Evolutionary conservation across 2,329 filamentous ascomycete species (phyloP).

Genomic region (Ophiostoma novo-ulmi): DNA sequence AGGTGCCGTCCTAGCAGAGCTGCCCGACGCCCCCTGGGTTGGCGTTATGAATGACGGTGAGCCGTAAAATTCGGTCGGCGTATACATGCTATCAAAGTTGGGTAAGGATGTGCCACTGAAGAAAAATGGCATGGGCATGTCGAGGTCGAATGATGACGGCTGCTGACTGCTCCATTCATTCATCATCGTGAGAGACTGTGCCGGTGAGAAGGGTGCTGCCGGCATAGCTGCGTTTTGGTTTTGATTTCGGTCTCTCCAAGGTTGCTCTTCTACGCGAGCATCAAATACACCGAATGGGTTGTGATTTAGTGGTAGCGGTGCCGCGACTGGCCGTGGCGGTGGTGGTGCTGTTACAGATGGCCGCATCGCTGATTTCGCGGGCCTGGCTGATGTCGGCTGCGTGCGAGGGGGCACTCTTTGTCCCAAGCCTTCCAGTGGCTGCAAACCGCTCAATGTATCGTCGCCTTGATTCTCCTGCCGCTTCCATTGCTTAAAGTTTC

Average conservation of each 20-base stretch:
- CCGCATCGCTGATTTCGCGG: background rate
- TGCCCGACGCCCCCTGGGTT: background rate
- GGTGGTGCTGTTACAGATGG: background rate
- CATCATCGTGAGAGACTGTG: background rate
- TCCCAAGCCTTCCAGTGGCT: background rate
- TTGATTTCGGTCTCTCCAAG: background rate
- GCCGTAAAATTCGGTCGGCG: background rate
- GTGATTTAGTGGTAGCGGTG: background rate
- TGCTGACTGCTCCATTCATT: background rate
- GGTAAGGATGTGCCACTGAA: background rate
- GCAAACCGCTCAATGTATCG: background rate
- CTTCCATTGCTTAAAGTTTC: conserved; percentile 8
- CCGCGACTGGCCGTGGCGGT: background rate
- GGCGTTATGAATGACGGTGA: background rate
- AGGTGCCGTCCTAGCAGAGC: background rate
- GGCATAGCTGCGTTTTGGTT: background rate
- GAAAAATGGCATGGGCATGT: background rate
- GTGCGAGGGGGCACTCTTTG: background rate
- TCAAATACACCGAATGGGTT: background rate
- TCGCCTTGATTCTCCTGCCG: background rate
- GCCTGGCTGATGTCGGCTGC: background rate
- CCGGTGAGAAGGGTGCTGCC: background rate
- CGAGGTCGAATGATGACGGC: background rate
- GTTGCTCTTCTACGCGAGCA: background rate
- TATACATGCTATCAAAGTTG: background rate